These are phyloP conservation scores for Colletotrichum musae DNA, from an alignment of 2,329 filamentous ascomycete genomes.

Conservation along the genomic window DNA sequence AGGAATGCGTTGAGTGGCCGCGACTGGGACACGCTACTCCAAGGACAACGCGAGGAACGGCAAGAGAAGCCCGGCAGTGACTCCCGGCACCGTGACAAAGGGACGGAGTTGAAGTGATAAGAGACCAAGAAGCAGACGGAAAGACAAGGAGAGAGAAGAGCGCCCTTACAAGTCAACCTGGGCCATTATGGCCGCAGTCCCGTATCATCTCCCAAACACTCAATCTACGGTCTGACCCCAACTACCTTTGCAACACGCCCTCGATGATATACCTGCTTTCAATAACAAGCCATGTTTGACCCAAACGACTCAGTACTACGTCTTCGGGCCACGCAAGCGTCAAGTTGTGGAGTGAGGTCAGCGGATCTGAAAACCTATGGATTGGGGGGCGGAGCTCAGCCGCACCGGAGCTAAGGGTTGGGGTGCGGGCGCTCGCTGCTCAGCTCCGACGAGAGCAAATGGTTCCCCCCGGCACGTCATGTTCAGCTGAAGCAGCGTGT, in stretches of 20 bases:
- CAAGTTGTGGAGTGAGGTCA: background rate
- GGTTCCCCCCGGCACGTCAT: background rate
- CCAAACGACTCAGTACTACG: slow-evolving; percentile 1
- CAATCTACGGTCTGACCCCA: background rate
- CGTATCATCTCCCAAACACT: slow-evolving; percentile 8
- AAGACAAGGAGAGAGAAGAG: background rate
- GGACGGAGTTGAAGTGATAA: too few species aligned
- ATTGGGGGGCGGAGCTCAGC: slow-evolving; percentile 23
- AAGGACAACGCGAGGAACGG: background rate
- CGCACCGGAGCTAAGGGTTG: slow-evolving; percentile 14
- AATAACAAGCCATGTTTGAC: slow-evolving; percentile 19
- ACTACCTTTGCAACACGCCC: slow-evolving; percentile 1
- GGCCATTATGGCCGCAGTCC: background rate
- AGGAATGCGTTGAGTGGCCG: background rate
- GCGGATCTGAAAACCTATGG: slow-evolving; percentile 14
- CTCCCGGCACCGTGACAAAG: too few species aligned
- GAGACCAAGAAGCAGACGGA: background rate
- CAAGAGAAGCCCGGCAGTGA: background rate
- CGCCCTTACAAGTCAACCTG: background rate
- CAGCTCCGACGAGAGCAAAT: slow-evolving; percentile 18
- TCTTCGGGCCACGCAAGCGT: slow-evolving; percentile 13
- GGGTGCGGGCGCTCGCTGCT: slow-evolving; percentile 23
- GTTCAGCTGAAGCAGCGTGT: slow-evolving; percentile 19
- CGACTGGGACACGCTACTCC: background rate
- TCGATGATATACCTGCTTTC: slow-evolving; percentile 1